Conservation (phyloP, 257 asterid species). For the Nicotiana paniculata region DNA sequence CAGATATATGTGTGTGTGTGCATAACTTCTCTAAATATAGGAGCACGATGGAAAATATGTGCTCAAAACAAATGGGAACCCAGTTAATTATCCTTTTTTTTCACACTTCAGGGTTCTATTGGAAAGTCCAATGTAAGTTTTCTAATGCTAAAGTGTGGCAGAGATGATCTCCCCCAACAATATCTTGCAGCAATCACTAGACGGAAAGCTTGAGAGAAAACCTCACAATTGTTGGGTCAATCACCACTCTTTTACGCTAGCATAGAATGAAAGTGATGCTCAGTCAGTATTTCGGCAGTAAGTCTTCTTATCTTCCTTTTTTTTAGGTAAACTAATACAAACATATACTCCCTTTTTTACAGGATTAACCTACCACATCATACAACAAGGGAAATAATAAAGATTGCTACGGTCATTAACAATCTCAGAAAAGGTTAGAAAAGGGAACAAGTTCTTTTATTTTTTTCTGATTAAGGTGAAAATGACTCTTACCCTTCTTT, state of each 20-base stretch:
- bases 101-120: neutral
- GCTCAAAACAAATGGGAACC: neutral
- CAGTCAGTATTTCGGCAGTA: neutral
- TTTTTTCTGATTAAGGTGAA: neutral
- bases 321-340: neutral
- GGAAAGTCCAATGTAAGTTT: neutral
- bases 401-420: neutral
- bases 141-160: neutral
- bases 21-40: neutral
- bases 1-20: neutral
- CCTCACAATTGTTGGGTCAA: neutral
- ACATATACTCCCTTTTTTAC: neutral
- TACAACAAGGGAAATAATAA: neutral
- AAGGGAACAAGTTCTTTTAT: slow-evolving; percentile 1
- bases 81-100: neutral
- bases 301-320: neutral
- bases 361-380: neutral
- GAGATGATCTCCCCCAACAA: neutral
- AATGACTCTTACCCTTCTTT: slow-evolving; percentile 77
- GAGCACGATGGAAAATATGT: neutral
- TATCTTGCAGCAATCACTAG: neutral
- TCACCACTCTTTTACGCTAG: neutral
- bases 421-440: neutral
- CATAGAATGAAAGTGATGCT: neutral
- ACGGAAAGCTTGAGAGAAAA: neutral